A percentile compares a stretch with the other conserved stretches of the same genome.
Conservation (phyloP, 305 asterid genomes). For the Fraxinus nigra region DNA sequence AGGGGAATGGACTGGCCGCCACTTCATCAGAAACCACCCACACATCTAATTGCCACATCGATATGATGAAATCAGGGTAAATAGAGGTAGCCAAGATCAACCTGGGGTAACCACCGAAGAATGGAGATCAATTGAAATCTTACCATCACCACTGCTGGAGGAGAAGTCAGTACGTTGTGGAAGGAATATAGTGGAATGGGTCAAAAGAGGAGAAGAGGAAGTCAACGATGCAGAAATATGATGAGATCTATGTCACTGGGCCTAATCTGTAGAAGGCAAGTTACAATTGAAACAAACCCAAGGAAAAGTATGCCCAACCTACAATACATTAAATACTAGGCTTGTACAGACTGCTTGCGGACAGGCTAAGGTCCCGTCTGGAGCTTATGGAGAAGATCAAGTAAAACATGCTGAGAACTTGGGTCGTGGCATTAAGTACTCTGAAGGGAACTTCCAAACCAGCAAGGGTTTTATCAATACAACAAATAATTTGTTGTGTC, state of each 20-base stretch:
- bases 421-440: slow-evolving; percentile 41
- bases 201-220: no score
- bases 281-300: background rate
- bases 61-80: background rate
- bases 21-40: no score
- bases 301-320: background rate
- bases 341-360: slow-evolving; percentile 11
- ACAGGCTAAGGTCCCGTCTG: slow-evolving; percentile 31
- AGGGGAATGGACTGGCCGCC: no score
- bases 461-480: slow-evolving; percentile 28
- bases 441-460: slow-evolving; percentile 49
- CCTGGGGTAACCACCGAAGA: background rate
- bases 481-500: no score
- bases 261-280: background rate
- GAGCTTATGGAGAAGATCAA: slow-evolving; percentile 39
- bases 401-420: slow-evolving; percentile 42
- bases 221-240: no score
- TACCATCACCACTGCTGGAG: no score
- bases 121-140: no score
- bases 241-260: no score
- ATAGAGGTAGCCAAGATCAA: background rate
- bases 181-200: no score
- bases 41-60: background rate
- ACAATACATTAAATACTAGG: background rate
- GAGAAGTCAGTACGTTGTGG: no score